Percentiles rank a stretch among this genome's conserved stretches.
phyloP scores from a whole-genome alignment of 164 flowering plant genomes.

The Liriodendron chinense region DNA sequence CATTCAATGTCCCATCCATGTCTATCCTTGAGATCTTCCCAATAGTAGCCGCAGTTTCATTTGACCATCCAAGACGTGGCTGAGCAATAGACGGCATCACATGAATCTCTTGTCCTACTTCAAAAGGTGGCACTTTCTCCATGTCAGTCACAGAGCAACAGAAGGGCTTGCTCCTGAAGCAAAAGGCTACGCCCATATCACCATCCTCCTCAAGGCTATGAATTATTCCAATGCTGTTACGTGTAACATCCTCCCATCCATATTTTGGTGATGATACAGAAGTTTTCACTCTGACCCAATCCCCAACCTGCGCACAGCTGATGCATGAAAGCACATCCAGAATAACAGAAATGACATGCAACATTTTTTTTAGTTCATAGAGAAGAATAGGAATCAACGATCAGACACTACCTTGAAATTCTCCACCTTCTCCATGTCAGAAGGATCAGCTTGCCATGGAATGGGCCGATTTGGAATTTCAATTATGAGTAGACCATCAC shows the following conservation, averaged over 20 bases:
- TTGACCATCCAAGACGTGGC: slow-evolving; percentile 98
- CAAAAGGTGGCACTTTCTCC: slow-evolving; percentile 86
- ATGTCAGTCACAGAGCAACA: slow-evolving; percentile 91
- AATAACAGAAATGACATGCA: neutral
- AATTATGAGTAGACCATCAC: slow-evolving; percentile 84
- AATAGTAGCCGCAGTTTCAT: slow-evolving; percentile 81
- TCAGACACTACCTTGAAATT: slow-evolving; percentile 70
- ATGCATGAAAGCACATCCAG: neutral
- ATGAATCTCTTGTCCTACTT: slow-evolving; percentile 89
- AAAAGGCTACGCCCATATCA: slow-evolving; percentile 90
- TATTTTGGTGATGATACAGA: slow-evolving; percentile 94
- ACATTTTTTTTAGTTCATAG: neutral
- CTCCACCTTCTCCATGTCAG: slow-evolving; percentile 99
- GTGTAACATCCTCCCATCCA: slow-evolving; percentile 95
- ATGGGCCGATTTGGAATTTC: slow-evolving; percentile 89
- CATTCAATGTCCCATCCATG: slow-evolving; percentile 96
- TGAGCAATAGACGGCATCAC: slow-evolving; percentile 68
- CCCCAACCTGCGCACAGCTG: slow-evolving; percentile 65
- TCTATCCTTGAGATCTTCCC: slow-evolving; percentile 88
- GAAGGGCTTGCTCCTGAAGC: slow-evolving; percentile 96
- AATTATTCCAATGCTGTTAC: slow-evolving; percentile 81
- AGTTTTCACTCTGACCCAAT: slow-evolving; percentile 94
- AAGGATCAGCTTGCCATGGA: slow-evolving; percentile 99
- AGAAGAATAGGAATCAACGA: neutral
- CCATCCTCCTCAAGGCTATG: slow-evolving; percentile 98